Evolutionary conservation across 2,329 filamentous ascomycete species (phyloP).

Genomic region (Aspergillus unguis): DNA sequence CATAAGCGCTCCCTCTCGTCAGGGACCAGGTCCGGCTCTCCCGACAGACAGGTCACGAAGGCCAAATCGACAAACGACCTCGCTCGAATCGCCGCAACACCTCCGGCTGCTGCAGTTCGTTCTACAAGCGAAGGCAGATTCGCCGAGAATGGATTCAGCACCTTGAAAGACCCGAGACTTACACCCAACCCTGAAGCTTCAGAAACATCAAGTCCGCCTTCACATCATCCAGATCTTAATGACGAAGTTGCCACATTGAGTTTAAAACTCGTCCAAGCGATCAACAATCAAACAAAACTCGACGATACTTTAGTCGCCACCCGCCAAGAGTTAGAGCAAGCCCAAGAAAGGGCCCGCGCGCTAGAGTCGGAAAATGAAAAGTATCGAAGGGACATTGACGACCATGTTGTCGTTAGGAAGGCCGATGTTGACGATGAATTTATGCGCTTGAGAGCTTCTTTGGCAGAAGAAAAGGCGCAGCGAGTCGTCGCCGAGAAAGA

Average conservation of each 20-base stretch:
- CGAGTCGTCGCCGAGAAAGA: conserved; percentile 68
- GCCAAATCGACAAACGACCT: conserved; percentile 46
- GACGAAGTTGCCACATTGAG: conserved; percentile 84
- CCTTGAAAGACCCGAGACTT: conserved; percentile 46
- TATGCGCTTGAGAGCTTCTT: conserved; percentile 53
- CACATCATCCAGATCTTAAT: conserved; percentile 59
- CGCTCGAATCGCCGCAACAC: conserved; percentile 31
- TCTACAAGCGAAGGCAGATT: conserved; percentile 30
- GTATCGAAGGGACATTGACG: conserved; percentile 65
- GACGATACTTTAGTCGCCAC: conserved; percentile 84
- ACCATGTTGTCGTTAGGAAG: conserved; percentile 72
- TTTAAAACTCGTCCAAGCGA: conserved; percentile 93
- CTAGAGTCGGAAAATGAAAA: conserved; percentile 69
- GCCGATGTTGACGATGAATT: conserved; percentile 72
- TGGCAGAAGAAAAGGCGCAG: conserved; percentile 64
- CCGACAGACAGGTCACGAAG: conserved; percentile 40
- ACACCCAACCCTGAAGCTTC: conserved; percentile 35
- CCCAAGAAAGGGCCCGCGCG: conserved; percentile 63
- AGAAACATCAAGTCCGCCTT: conserved; percentile 31
- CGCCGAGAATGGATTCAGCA: conserved; percentile 43
- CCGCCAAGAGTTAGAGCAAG: conserved; percentile 75
- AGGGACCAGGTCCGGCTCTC: conserved; percentile 32
- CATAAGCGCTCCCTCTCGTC: conserved; percentile 40
- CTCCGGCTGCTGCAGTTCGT: conserved; percentile 21
- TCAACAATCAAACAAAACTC: conserved; percentile 90